Evolutionary conservation across 148 eudicot species (phyloP).

Genomic region (Fallopia convolvulus): DNA sequence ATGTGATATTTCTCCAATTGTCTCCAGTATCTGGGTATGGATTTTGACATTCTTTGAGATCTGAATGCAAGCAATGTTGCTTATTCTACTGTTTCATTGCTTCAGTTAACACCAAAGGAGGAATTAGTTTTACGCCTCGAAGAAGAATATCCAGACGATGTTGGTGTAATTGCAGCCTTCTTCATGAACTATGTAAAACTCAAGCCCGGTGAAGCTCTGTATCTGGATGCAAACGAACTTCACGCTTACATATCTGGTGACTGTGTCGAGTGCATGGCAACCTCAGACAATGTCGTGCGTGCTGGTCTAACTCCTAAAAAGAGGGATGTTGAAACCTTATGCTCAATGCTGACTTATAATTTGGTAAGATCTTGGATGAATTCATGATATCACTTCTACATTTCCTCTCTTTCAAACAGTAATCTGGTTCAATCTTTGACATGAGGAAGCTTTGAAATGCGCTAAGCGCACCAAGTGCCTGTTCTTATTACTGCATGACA

Average conservation of each 20-base stretch:
- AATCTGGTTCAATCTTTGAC: background rate
- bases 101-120: slow-evolving; percentile 65
- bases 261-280: slow-evolving; percentile 94
- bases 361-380: slow-evolving; percentile 39
- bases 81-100: background rate
- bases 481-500: too few relatives aligned
- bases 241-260: slow-evolving; percentile 92
- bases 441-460: too few relatives aligned
- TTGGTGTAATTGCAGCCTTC: slow-evolving; percentile 76
- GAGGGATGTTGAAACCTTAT: slow-evolving; percentile 62
- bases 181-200: slow-evolving; percentile 80
- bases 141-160: slow-evolving; percentile 76
- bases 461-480: too few relatives aligned
- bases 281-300: slow-evolving; percentile 94
- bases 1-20: background rate
- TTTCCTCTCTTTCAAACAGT: too few relatives aligned
- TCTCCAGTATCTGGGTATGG: background rate
- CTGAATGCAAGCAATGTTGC: background rate
- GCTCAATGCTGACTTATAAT: slow-evolving; percentile 95
- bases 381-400: background rate
- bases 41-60: too few relatives aligned
- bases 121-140: slow-evolving; percentile 63
- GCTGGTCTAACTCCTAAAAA: slow-evolving; percentile 92
- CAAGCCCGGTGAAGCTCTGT: slow-evolving; percentile 83
- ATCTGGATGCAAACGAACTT: slow-evolving; percentile 82